Conservation (phyloP, 495 filamentous ascomycete species). For the Penicillium lividum region DNA sequence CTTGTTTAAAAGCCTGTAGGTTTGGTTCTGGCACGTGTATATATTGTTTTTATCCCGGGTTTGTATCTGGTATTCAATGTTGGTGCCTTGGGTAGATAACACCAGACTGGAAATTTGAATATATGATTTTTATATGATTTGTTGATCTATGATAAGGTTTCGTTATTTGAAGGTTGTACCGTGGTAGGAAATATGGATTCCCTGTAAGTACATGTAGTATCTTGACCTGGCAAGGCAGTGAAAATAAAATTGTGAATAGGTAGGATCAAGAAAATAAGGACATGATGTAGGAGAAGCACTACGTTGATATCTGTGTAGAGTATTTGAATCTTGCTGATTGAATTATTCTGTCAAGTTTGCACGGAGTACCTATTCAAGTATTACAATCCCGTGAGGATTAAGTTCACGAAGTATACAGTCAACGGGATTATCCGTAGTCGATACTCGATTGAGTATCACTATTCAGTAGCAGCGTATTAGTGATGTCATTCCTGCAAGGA, state of each 20-base stretch:
- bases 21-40: conserved; percentile 13
- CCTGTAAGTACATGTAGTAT: too few relatives aligned
- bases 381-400: too few relatives aligned
- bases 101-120: conserved; percentile 11
- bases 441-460: not conserved
- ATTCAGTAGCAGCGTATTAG: not conserved
- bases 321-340: too few relatives aligned
- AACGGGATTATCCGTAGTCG: not conserved
- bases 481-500: not conserved
- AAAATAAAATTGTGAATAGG: too few relatives aligned
- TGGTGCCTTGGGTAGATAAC: conserved; percentile 14
- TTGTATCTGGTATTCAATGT: conserved; percentile 10
- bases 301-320: too few relatives aligned
- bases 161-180: not conserved
- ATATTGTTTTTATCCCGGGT: conserved; percentile 23
- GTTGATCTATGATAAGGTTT: not conserved
- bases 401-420: too few relatives aligned
- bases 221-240: too few relatives aligned
- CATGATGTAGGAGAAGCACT: too few relatives aligned
- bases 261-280: too few relatives aligned
- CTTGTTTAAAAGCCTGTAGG: not conserved
- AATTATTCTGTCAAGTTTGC: too few relatives aligned
- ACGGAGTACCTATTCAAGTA: too few relatives aligned
- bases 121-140: not conserved
- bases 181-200: too few relatives aligned